phyloP scores from a whole-genome alignment of 441 rosid species.

The Euphorbia neoarborescens region DNA sequence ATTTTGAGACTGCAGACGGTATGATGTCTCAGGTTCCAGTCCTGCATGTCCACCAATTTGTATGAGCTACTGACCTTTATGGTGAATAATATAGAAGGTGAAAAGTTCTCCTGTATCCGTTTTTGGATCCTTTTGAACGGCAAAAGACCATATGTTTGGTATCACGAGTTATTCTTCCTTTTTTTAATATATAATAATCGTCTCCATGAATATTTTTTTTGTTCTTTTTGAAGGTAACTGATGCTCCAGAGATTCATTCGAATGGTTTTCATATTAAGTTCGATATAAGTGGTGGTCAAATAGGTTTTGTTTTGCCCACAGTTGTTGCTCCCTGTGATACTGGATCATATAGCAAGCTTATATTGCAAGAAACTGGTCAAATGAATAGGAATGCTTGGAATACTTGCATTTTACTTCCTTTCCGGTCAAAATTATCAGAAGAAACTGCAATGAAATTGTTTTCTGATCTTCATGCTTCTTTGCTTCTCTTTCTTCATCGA shows the following conservation, averaged over 20 bases:
- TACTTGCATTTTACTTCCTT: constrained; percentile 90
- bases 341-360: constrained; percentile 40
- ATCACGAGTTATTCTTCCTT: background rate
- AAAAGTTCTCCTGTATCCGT: background rate
- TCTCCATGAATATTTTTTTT: constrained; percentile 16
- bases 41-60: background rate
- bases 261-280: constrained; percentile 95
- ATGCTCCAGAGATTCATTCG: constrained; percentile 99
- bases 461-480: constrained; percentile 91
- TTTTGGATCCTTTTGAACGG: background rate
- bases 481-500: constrained; percentile 91
- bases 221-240: constrained; percentile 56
- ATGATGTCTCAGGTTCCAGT: background rate
- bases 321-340: constrained; percentile 63
- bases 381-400: constrained; percentile 53
- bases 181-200: background rate
- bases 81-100: background rate
- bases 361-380: constrained; percentile 30
- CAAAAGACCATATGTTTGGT: background rate
- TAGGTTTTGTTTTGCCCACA: constrained; percentile 93
- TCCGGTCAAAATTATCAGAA: constrained; percentile 55
- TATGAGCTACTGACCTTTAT: background rate
- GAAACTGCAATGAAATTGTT: constrained; percentile 65
- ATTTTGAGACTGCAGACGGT: background rate
- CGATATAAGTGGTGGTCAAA: constrained; percentile 90